Evolutionary conservation across 495 filamentous ascomycete species (phyloP).

Genomic region (Copromyces sp.): DNA sequence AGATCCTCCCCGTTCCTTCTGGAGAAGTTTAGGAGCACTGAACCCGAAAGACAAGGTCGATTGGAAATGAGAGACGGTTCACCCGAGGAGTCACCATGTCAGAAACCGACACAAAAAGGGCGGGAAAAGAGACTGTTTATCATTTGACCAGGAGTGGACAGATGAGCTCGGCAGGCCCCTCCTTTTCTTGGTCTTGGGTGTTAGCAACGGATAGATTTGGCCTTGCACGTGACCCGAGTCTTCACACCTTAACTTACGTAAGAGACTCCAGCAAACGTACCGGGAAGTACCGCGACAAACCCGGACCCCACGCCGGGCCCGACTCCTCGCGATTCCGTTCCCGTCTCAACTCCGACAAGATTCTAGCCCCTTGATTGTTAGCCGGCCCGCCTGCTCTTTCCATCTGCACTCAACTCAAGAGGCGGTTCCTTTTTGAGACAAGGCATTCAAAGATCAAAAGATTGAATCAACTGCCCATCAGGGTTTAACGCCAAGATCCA

Average conservation of each 20-base stretch:
- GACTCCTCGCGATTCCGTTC: not conserved
- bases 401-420: not conserved
- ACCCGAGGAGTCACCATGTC: not conserved
- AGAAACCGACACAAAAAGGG: not conserved
- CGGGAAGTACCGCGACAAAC: not conserved
- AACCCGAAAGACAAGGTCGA: not conserved
- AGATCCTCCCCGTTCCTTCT: not conserved
- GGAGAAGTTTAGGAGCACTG: not conserved
- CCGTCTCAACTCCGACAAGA: not conserved
- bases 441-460: not conserved
- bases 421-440: not conserved
- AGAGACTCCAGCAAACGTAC: not conserved
- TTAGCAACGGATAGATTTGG: not conserved
- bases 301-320: not conserved
- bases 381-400: not conserved
- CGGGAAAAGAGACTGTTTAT: not conserved
- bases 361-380: not conserved
- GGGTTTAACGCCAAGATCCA: not conserved
- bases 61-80: not conserved
- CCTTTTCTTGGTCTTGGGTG: not conserved
- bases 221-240: not conserved
- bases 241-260: not conserved
- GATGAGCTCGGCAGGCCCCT: not conserved
- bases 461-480: not conserved
- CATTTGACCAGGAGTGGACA: not conserved